Evolutionary conservation across 176 grass and related monocot species (phyloP).

Genomic region (Carex cristatella): DNA sequence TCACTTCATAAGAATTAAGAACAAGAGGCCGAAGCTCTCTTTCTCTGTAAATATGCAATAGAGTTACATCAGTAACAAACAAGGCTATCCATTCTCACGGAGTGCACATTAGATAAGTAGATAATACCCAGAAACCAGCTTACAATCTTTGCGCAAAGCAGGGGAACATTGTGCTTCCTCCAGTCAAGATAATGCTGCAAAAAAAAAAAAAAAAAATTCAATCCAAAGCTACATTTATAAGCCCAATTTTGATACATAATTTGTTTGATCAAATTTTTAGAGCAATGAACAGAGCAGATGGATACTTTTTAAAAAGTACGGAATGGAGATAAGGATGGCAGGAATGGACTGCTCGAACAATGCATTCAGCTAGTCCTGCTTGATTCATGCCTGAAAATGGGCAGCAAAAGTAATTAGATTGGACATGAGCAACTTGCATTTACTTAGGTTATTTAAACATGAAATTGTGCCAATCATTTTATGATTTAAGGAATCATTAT

Average conservation of each 20-base stretch:
- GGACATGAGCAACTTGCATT: neutral
- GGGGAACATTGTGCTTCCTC: constrained; percentile 85
- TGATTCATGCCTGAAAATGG: constrained; percentile 85
- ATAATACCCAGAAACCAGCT: constrained; percentile 19
- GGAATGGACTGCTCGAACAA: constrained; percentile 65
- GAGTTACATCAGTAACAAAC: neutral
- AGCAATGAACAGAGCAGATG: neutral
- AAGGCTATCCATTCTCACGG: neutral
- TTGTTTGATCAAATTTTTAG: neutral
- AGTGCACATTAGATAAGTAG: neutral
- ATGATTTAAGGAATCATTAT: neutral
- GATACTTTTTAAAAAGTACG: constrained; percentile 76
- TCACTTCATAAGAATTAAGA: constrained; percentile 62
- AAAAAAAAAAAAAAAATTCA: constrained; percentile 11
- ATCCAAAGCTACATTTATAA: neutral
- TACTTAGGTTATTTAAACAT: neutral
- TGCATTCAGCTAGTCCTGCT: constrained; percentile 93
- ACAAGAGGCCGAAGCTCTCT: constrained; percentile 87
- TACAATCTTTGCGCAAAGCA: constrained; percentile 82
- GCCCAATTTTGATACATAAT: neutral
- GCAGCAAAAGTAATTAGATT: constrained; percentile 1
- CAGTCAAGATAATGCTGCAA: constrained; percentile 83
- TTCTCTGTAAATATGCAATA: constrained; percentile 43
- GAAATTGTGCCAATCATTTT: neutral
- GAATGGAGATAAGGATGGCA: constrained; percentile 83